phyloP scores from a whole-genome alignment of 2,329 filamentous ascomycete species.

The Scortechinia acanthostroma region DNA sequence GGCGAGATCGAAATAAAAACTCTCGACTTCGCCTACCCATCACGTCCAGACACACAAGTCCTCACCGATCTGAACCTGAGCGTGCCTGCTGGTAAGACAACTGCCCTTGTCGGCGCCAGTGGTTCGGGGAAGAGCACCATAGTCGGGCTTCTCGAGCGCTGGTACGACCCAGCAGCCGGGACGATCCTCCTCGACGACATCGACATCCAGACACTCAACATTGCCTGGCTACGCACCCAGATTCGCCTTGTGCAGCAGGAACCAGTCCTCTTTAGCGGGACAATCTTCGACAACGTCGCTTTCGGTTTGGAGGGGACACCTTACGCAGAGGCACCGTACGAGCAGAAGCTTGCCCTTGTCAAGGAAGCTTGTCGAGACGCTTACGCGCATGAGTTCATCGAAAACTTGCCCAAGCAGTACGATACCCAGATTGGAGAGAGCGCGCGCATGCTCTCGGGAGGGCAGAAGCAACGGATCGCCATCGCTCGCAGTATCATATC shows the following conservation, averaged over 20 bases:
- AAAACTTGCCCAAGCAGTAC: slow-evolving; percentile 39
- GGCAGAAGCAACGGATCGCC: slow-evolving; percentile 57
- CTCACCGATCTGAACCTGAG: slow-evolving; percentile 29
- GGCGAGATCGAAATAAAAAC: slow-evolving; percentile 27
- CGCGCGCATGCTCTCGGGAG: slow-evolving; percentile 57
- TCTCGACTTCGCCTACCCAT: slow-evolving; percentile 35
- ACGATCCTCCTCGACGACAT: slow-evolving; percentile 16
- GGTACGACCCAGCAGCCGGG: slow-evolving; percentile 23
- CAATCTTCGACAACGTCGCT: slow-evolving; percentile 41
- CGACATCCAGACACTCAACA: slow-evolving; percentile 19
- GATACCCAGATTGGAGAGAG: slow-evolving; percentile 53
- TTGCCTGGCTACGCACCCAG: slow-evolving; percentile 26
- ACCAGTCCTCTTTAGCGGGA: slow-evolving; percentile 24
- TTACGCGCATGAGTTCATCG: slow-evolving; percentile 41
- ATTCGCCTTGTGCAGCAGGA: slow-evolving; percentile 29
- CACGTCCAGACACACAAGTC: slow-evolving; percentile 29
- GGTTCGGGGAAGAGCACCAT: slow-evolving; percentile 30
- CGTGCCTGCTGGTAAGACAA: slow-evolving; percentile 34
- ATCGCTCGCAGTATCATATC: slow-evolving; percentile 39
- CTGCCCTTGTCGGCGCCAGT: slow-evolving; percentile 20
- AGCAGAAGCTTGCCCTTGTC: slow-evolving; percentile 32
- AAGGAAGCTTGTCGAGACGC: slow-evolving; percentile 36
- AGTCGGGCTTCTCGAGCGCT: slow-evolving; percentile 26
- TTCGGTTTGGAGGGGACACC: slow-evolving; percentile 34
- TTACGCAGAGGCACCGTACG: slow-evolving; percentile 23